Conservation (phyloP, 2,329 filamentous ascomycete genomes). For the Massarina eburnea region DNA sequence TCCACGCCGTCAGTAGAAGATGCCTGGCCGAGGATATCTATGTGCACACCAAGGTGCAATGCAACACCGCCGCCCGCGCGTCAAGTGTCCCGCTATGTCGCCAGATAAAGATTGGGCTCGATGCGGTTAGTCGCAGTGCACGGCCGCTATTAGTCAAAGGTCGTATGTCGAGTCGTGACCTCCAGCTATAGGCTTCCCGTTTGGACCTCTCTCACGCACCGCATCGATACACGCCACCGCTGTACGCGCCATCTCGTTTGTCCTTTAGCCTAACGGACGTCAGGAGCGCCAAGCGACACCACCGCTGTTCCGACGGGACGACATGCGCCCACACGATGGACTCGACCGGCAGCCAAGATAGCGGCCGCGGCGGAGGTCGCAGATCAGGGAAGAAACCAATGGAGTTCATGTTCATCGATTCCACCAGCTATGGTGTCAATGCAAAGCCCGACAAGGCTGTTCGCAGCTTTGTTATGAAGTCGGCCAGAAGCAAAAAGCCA, state of each 20-base stretch:
- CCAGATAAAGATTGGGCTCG: not conserved
- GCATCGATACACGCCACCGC: slow-evolving; percentile 3
- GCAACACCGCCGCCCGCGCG: no score
- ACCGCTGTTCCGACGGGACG: slow-evolving; percentile 2
- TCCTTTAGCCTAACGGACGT: slow-evolving; percentile 2
- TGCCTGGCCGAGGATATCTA: no score
- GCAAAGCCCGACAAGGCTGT: slow-evolving; percentile 35
- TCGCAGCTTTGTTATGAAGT: slow-evolving; percentile 42
- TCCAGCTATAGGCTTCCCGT: slow-evolving; percentile 16
- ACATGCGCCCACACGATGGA: slow-evolving; percentile 13
- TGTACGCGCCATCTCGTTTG: slow-evolving; percentile 1
- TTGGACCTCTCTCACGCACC: slow-evolving; percentile 6
- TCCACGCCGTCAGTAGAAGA: no score
- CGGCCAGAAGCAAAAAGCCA: slow-evolving; percentile 30
- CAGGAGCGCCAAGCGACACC: slow-evolving; percentile 7
- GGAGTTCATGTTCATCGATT: slow-evolving; percentile 41
- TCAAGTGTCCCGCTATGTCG: no score
- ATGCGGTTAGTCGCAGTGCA: slow-evolving; percentile 5
- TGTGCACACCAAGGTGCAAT: no score
- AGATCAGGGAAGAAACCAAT: slow-evolving; percentile 17
- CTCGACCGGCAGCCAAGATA: slow-evolving; percentile 7
- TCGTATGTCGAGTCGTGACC: not conserved
- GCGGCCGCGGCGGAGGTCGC: slow-evolving; percentile 4
- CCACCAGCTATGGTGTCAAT: slow-evolving; percentile 28
- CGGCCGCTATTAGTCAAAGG: slow-evolving; percentile 6